A percentile compares a stretch with the other conserved stretches of the same genome.
These are phyloP conservation scores for Suhomyces vadensis DNA, from an alignment of 805 yeast genomes.

Conservation along the genomic window DNA sequence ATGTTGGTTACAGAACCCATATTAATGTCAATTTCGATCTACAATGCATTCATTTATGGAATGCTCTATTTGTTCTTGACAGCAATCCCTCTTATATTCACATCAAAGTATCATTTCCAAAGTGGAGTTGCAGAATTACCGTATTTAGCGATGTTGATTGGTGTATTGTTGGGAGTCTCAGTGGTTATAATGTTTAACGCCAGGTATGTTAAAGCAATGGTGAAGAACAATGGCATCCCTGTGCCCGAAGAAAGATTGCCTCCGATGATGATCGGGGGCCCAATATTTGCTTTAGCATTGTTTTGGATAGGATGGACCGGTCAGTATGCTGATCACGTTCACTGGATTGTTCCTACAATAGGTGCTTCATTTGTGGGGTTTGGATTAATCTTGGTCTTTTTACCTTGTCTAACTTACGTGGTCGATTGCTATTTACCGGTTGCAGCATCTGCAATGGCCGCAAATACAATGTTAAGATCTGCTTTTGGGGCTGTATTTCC, in stretches of 20 bases:
- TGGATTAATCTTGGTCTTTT: constrained; percentile 58
- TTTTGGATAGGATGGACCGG: constrained; percentile 92
- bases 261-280: constrained; percentile 72
- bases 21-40: constrained; percentile 44
- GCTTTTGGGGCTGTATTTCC: constrained; percentile 64
- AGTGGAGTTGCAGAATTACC: constrained; percentile 28
- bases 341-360: constrained; percentile 66
- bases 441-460: constrained; percentile 67
- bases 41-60: constrained; percentile 52
- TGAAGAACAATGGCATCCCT: constrained; percentile 43
- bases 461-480: constrained; percentile 60
- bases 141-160: constrained; percentile 38
- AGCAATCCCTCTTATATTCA: constrained; percentile 48
- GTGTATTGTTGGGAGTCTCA: constrained; percentile 34
- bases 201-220: constrained; percentile 32
- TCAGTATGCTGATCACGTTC: constrained; percentile 63
- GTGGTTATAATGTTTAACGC: constrained; percentile 21
- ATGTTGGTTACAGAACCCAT: constrained; percentile 46
- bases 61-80: constrained; percentile 47
- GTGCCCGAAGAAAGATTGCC: constrained; percentile 81
- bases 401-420: constrained; percentile 58
- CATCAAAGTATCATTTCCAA: constrained; percentile 26
- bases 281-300: constrained; percentile 73
- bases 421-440: constrained; percentile 58
- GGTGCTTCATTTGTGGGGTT: constrained; percentile 43